Evolutionary conservation across 2,329 filamentous ascomycete species (phyloP).

Genomic region (Fusarium penzigii): DNA sequence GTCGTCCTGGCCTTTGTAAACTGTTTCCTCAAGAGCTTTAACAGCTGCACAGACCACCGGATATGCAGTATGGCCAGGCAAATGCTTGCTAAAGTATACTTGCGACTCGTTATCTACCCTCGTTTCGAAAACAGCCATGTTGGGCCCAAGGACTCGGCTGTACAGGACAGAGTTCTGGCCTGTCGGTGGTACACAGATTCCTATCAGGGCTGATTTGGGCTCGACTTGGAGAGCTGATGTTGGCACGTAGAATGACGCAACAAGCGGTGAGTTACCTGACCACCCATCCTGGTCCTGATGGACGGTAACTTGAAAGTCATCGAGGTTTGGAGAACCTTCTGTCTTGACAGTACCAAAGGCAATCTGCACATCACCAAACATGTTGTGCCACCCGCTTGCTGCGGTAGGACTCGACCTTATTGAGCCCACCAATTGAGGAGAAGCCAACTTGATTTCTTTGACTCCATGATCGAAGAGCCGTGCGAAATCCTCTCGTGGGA

Average conservation of each 20-base stretch:
- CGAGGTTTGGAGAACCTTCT: slow-evolving; percentile 24
- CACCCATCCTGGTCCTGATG: slow-evolving; percentile 38
- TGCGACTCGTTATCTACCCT: slow-evolving; percentile 27
- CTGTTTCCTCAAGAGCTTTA: slow-evolving; percentile 19
- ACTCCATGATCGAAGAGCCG: slow-evolving; percentile 27
- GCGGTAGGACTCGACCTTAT: slow-evolving; percentile 27
- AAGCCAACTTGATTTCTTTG: slow-evolving; percentile 12
- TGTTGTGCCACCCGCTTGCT: slow-evolving; percentile 33
- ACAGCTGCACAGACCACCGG: slow-evolving; percentile 27
- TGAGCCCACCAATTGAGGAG: slow-evolving; percentile 34
- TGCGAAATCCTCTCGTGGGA: slow-evolving; percentile 34
- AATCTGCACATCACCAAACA: slow-evolving; percentile 44
- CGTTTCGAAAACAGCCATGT: slow-evolving; percentile 36
- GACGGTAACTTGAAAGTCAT: slow-evolving; percentile 36
- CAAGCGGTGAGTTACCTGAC: slow-evolving; percentile 39
- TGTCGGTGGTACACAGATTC: slow-evolving; percentile 34
- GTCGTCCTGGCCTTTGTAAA: slow-evolving; percentile 19
- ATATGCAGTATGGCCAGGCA: slow-evolving; percentile 36
- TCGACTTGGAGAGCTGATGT: slow-evolving; percentile 37
- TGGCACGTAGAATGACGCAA: slow-evolving; percentile 45
- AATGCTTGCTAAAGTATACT: slow-evolving; percentile 40
- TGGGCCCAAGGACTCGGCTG: slow-evolving; percentile 23
- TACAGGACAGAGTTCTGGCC: slow-evolving; percentile 27
- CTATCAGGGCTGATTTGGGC: slow-evolving; percentile 32
- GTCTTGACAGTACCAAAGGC: slow-evolving; percentile 40